Conservation (phyloP, 257 asterid species). For the Penstemon newberryi region DNA sequence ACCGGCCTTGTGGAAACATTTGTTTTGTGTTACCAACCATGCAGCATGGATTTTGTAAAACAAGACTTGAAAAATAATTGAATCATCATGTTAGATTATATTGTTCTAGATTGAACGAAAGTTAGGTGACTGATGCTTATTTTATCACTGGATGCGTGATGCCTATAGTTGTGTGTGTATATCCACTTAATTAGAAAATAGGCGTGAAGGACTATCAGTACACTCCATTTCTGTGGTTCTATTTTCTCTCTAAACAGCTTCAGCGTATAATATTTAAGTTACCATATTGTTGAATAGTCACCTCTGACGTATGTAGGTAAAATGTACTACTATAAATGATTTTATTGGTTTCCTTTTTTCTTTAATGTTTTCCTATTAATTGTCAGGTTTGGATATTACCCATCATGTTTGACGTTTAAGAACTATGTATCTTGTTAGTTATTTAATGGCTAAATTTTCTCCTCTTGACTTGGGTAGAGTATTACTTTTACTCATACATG, state of each 20-base stretch:
- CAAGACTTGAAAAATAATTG: slow-evolving; percentile 4
- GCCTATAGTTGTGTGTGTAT: slow-evolving; percentile 3
- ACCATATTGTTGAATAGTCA: slow-evolving; percentile 1
- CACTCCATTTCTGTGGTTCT: neutral
- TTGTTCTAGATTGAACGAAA: slow-evolving; percentile 13
- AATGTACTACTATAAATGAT: neutral
- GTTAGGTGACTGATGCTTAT: neutral
- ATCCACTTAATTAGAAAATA: neutral
- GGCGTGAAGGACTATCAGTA: neutral
- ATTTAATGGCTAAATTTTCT: slow-evolving; percentile 9
- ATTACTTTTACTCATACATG: neutral
- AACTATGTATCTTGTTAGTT: neutral
- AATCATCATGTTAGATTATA: neutral
- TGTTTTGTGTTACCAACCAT: neutral
- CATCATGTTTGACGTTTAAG: neutral
- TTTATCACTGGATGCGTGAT: slow-evolving; percentile 8
- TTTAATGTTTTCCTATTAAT: neutral
- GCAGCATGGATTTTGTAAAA: neutral
- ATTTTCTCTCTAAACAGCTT: neutral
- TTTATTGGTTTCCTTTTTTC: neutral
- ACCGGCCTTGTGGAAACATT: neutral
- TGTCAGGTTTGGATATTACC: neutral
- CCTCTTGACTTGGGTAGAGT: slow-evolving; percentile 8
- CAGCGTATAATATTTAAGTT: neutral
- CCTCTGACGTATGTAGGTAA: neutral